A percentile compares a stretch with the other conserved stretches of the same genome.
These are phyloP conservation scores for Coniferiporia sulphurascens DNA, from an alignment of 1,284 basidiomycete genomes.

Conservation along the genomic window DNA sequence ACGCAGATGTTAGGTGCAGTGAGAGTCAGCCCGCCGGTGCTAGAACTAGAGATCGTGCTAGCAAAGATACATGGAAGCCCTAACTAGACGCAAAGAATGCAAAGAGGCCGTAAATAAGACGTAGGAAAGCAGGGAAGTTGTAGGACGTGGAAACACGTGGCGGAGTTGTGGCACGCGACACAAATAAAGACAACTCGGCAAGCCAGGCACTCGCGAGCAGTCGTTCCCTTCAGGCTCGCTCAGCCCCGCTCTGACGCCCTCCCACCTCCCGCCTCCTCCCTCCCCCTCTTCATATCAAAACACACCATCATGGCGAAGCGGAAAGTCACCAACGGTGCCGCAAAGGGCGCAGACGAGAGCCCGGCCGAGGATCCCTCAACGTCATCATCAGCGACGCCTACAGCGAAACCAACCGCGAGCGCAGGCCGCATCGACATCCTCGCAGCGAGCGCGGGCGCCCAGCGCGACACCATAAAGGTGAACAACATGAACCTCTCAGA, in stretches of 20 bases:
- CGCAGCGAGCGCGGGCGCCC: slow-evolving; percentile 20
- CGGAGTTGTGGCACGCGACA: background rate
- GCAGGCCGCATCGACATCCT: slow-evolving; percentile 13
- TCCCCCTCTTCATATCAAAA: background rate
- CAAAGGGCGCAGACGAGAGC: background rate
- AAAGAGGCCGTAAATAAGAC: too few species aligned
- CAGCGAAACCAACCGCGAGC: background rate
- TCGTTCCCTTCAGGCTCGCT: background rate
- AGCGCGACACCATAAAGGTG: slow-evolving; percentile 70
- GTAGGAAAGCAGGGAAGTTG: too few species aligned
- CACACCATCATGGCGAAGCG: slow-evolving; percentile 7
- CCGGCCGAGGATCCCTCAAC: background rate
- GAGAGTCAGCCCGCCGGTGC: too few species aligned
- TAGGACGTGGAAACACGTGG: background rate
- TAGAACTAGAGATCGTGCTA: too few species aligned
- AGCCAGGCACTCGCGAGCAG: background rate
- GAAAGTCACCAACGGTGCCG: slow-evolving; percentile 1
- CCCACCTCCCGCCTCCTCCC: background rate
- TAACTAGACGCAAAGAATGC: too few species aligned
- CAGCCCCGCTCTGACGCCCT: background rate
- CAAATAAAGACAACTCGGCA: slow-evolving; percentile 7
- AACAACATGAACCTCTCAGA: slow-evolving; percentile 80
- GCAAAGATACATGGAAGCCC: too few species aligned
- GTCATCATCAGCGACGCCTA: background rate
- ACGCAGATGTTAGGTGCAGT: too few species aligned